These are phyloP conservation scores for Chaetomiaceae sp. DNA, from an alignment of 2,329 filamentous ascomycete species.

Conservation along the genomic window DNA sequence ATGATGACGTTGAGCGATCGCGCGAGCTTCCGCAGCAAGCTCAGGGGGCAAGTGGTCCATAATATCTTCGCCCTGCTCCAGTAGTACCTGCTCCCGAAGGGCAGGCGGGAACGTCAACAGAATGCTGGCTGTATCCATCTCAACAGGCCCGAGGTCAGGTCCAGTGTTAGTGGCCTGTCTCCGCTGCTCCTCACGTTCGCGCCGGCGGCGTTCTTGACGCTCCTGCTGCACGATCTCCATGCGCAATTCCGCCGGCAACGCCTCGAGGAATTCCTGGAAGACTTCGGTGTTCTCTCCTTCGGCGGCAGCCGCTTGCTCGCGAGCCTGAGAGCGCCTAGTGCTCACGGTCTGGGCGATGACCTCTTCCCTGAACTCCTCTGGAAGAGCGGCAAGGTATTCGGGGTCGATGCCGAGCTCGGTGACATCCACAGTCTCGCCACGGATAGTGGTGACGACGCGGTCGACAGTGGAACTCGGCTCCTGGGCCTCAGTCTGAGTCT, in stretches of 20 bases:
- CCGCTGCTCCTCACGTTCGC: constrained; percentile 76
- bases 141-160: constrained; percentile 46
- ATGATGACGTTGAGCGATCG: constrained; percentile 47
- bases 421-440: constrained; percentile 85
- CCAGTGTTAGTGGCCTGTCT: constrained; percentile 57
- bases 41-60: constrained; percentile 80
- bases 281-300: constrained; percentile 77
- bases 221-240: constrained; percentile 89
- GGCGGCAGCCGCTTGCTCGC: constrained; percentile 58
- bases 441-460: constrained; percentile 75
- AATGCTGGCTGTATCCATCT: constrained; percentile 92
- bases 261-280: constrained; percentile 89
- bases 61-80: constrained; percentile 87
- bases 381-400: constrained; percentile 93
- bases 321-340: constrained; percentile 72
- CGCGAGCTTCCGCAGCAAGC: constrained; percentile 79
- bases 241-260: constrained; percentile 83
- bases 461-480: constrained; percentile 38
- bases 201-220: constrained; percentile 78
- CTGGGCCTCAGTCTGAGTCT: constrained; percentile 30
- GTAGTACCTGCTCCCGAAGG: constrained; percentile 78
- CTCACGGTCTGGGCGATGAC: constrained; percentile 89
- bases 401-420: constrained; percentile 91
- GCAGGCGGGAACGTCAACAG: constrained; percentile 82
- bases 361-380: constrained; percentile 92